phyloP scores from a whole-genome alignment of 2,329 filamentous ascomycete species.

The Arthrocladium fulminans region DNA sequence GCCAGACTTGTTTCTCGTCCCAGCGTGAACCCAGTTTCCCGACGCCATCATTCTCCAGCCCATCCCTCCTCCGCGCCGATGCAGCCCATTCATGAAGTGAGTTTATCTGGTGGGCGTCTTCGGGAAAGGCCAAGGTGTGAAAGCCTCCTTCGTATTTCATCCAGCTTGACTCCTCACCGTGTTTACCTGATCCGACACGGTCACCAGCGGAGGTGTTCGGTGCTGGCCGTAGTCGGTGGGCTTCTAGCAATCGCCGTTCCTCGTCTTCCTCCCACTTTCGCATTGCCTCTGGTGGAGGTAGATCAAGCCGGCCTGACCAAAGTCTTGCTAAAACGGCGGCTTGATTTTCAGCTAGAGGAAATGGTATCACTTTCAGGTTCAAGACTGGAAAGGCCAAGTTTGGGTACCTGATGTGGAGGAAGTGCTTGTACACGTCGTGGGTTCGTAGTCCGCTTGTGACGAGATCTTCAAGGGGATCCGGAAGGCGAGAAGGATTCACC shows the following conservation, averaged over 20 bases:
- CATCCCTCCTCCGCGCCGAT: constrained; percentile 29
- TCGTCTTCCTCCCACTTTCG: constrained; percentile 52
- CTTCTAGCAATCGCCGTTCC: constrained; percentile 24
- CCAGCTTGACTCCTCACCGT: neutral
- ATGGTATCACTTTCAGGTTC: constrained; percentile 79
- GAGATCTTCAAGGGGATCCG: constrained; percentile 31
- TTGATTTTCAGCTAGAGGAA: constrained; percentile 71
- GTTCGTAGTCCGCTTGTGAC: constrained; percentile 63
- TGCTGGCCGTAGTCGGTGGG: neutral
- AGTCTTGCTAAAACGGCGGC: constrained; percentile 66
- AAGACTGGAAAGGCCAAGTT: constrained; percentile 70
- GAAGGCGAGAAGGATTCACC: neutral
- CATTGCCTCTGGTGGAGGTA: constrained; percentile 61
- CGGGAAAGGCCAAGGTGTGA: constrained; percentile 45
- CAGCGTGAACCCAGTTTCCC: constrained; percentile 65
- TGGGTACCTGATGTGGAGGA: constrained; percentile 67
- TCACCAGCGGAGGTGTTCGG: constrained; percentile 1
- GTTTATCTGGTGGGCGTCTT: constrained; percentile 40
- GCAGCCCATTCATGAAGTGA: constrained; percentile 36
- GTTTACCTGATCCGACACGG: neutral
- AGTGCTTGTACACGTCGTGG: constrained; percentile 64
- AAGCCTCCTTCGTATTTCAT: constrained; percentile 33
- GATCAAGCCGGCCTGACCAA: constrained; percentile 59
- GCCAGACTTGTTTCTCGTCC: constrained; percentile 63
- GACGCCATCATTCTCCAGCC: constrained; percentile 35